Percentiles rank a stretch among this genome's conserved stretches.
Evolutionary conservation across 495 filamentous ascomycete genomes (phyloP).

Genomic region (Rhypophila decipiens): DNA sequence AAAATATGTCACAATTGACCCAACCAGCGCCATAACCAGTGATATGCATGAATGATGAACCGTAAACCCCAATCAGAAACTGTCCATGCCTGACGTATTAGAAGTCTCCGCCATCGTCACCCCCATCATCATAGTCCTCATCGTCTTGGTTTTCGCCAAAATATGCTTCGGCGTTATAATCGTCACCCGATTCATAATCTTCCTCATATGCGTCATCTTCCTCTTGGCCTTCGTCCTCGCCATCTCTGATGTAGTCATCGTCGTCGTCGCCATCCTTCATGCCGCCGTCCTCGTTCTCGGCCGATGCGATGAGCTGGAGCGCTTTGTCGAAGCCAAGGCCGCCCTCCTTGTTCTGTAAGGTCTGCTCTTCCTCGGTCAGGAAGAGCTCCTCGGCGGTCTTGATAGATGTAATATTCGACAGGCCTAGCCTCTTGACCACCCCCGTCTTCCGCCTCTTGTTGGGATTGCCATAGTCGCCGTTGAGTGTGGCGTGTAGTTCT

Average conservation of each 20-base stretch:
- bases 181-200: slow-evolving; percentile 41
- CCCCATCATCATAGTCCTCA: slow-evolving; percentile 43
- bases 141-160: slow-evolving; percentile 47
- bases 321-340: slow-evolving; percentile 29
- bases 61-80: background rate
- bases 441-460: slow-evolving; percentile 22
- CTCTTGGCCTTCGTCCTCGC: slow-evolving; percentile 30
- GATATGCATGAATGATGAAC: too few relatives aligned
- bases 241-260: slow-evolving; percentile 35
- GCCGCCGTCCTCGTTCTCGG: slow-evolving; percentile 35
- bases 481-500: slow-evolving; percentile 46
- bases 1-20: too few relatives aligned
- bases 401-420: slow-evolving; percentile 26
- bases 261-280: slow-evolving; percentile 34
- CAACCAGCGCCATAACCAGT: too few relatives aligned
- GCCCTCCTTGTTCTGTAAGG: slow-evolving; percentile 12
- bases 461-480: slow-evolving; percentile 30
- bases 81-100: slow-evolving; percentile 5
- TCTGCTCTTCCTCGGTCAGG: slow-evolving; percentile 6
- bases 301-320: slow-evolving; percentile 24
- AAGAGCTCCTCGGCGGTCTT: slow-evolving; percentile 30
- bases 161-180: slow-evolving; percentile 51
- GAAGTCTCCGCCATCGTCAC: slow-evolving; percentile 30
- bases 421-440: slow-evolving; percentile 21
- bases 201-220: slow-evolving; percentile 43